Percentiles rank a stretch among this genome's conserved stretches.
Evolutionary conservation across 805 yeast genomes (phyloP).

Genomic region (Lipomyces anomalus): DNA sequence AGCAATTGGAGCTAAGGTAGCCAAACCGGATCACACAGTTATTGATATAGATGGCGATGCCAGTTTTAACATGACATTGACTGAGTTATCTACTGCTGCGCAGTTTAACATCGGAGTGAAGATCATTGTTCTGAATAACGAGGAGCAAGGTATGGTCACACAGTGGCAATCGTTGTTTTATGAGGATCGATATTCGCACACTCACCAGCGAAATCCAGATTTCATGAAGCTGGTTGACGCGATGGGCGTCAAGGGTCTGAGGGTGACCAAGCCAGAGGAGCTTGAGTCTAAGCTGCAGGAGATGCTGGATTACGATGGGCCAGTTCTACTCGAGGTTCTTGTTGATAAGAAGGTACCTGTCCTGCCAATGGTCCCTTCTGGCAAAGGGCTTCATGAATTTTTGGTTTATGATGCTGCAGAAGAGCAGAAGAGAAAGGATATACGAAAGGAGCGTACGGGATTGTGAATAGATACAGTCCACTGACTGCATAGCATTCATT

Average conservation of each 20-base stretch:
- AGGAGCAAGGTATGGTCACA: slow-evolving; percentile 99
- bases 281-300: slow-evolving; percentile 52
- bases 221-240: slow-evolving; percentile 90
- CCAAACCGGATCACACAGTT: slow-evolving; percentile 88
- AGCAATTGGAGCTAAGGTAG: slow-evolving; percentile 97
- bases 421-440: slow-evolving; percentile 47
- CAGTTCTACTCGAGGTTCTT: slow-evolving; percentile 82
- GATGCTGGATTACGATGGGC: slow-evolving; percentile 73
- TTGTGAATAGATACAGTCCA: background rate
- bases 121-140: slow-evolving; percentile 84
- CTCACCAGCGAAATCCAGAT: slow-evolving; percentile 93
- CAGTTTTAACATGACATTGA: slow-evolving; percentile 95
- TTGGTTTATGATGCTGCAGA: slow-evolving; percentile 78
- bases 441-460: slow-evolving; percentile 18
- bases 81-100: slow-evolving; percentile 88
- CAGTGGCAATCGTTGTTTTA: slow-evolving; percentile 98
- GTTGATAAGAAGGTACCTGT: slow-evolving; percentile 93
- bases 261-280: slow-evolving; percentile 64
- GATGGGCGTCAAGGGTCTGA: slow-evolving; percentile 83
- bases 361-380: slow-evolving; percentile 96
- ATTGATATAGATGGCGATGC: slow-evolving; percentile 99
- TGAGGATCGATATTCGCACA: slow-evolving; percentile 95
- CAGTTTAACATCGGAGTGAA: slow-evolving; percentile 91
- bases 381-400: slow-evolving; percentile 90
- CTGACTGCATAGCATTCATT: background rate